phyloP scores from a whole-genome alignment of 208 protist genomes.

The Acanthamoeba culbertsoni region DNA sequence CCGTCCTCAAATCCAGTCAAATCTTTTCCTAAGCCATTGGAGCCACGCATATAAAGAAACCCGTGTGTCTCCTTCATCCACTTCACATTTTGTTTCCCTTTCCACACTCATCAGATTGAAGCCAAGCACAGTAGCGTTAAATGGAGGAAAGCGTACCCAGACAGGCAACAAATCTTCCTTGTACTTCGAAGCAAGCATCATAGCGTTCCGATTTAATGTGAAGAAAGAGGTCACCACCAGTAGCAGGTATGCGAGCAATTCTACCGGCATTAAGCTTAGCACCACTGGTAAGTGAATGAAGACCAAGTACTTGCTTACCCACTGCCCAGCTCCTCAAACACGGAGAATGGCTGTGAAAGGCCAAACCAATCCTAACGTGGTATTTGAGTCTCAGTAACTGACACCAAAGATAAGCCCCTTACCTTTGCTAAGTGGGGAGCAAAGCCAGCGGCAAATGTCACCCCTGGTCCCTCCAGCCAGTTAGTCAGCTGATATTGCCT shows the following conservation, averaged over 20 bases:
- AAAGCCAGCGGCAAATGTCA: neutral
- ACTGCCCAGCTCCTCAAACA: neutral
- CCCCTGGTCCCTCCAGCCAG: too few relatives aligned
- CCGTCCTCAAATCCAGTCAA: neutral
- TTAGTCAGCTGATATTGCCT: too few relatives aligned
- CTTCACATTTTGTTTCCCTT: neutral
- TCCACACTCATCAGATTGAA: neutral
- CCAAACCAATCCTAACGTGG: neutral
- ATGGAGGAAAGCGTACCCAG: neutral
- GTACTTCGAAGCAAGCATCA: neutral
- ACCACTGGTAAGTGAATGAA: neutral
- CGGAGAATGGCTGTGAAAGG: neutral
- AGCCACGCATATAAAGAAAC: neutral
- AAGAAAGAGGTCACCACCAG: neutral
- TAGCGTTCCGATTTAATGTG: neutral
- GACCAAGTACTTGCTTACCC: neutral
- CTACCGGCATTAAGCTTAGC: neutral
- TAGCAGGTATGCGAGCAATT: neutral
- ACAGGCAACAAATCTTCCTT: neutral
- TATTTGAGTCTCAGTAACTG: too few relatives aligned
- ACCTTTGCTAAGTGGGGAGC: neutral
- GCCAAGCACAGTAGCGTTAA: neutral
- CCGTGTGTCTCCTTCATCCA: neutral
- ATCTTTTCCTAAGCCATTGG: neutral
- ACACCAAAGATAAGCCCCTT: too few relatives aligned